phyloP scores from a whole-genome alignment of 352 stramenopile species.

The Globisporangium parvum region DNA sequence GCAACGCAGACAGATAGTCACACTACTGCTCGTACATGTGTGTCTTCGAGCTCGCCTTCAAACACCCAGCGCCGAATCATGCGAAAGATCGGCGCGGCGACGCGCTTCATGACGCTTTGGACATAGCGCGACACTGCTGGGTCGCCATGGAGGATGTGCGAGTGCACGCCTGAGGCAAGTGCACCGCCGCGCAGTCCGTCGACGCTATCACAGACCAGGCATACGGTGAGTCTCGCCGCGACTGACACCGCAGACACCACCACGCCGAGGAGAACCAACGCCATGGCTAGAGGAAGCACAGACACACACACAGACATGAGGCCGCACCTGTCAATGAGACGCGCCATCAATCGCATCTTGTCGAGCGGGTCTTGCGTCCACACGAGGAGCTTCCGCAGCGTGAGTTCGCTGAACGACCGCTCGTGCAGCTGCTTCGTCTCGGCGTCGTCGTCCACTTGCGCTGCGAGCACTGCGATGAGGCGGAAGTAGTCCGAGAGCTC shows the following conservation, averaged over 20 bases:
- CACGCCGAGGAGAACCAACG: not conserved
- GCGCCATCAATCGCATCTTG: constrained; percentile 85
- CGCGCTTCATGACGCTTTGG: constrained; percentile 72
- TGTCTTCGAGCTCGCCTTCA: constrained; percentile 82
- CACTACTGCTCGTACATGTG: constrained; percentile 45
- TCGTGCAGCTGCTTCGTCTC: constrained; percentile 45
- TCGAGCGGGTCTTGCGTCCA: constrained; percentile 88
- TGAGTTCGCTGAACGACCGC: constrained; percentile 53
- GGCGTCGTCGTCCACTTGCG: constrained; percentile 85
- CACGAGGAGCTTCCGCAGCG: constrained; percentile 84
- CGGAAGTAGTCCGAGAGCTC: constrained; percentile 92
- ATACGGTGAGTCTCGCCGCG: not conserved
- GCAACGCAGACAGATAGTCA: not conserved
- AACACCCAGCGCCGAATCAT: constrained; percentile 89
- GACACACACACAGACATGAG: not conserved
- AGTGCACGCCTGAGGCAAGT: constrained; percentile 86
- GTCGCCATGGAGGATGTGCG: constrained; percentile 90
- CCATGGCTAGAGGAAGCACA: not conserved
- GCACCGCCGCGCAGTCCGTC: constrained; percentile 83
- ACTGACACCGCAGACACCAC: not conserved
- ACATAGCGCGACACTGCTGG: constrained; percentile 65
- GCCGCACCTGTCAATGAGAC: constrained; percentile 72
- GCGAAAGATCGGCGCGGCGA: constrained; percentile 72
- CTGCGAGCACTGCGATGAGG: constrained; percentile 88
- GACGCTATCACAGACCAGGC: constrained; percentile 29